Evolutionary conservation across 2,329 filamentous ascomycete species (phyloP).

Genomic region (Ophiostoma sp.): DNA sequence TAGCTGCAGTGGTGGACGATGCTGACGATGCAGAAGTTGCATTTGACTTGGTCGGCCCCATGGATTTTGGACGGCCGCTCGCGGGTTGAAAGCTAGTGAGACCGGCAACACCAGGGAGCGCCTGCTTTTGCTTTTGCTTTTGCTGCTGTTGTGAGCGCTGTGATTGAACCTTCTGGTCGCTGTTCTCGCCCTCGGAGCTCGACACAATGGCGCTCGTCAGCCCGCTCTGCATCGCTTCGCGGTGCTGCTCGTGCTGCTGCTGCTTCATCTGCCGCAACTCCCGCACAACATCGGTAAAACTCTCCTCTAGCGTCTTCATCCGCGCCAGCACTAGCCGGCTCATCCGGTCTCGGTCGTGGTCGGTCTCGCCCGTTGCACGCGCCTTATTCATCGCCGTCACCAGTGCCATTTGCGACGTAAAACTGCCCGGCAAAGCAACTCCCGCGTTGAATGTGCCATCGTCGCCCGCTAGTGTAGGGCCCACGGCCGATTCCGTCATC

Average conservation of each 20-base stretch:
- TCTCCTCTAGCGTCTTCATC: constrained; percentile 90
- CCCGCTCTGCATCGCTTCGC: constrained; percentile 32
- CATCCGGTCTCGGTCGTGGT: constrained; percentile 61
- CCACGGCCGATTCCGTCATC: constrained; percentile 46
- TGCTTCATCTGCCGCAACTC: constrained; percentile 65
- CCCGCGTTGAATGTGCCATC: constrained; percentile 40
- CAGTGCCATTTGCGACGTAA: constrained; percentile 75
- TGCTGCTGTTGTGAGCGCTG: constrained; percentile 23
- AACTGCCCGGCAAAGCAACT: constrained; percentile 60
- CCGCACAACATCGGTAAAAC: constrained; percentile 78
- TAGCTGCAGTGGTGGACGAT: constrained; percentile 23
- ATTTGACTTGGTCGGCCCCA: neutral
- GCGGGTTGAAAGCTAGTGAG: constrained; percentile 22
- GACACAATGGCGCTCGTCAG: constrained; percentile 35
- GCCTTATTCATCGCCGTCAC: constrained; percentile 52
- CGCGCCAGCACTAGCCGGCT: constrained; percentile 75
- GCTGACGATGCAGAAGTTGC: constrained; percentile 27
- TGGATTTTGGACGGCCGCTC: neutral
- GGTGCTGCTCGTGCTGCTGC: constrained; percentile 27
- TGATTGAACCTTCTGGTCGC: constrained; percentile 25
- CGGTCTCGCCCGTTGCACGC: constrained; percentile 36
- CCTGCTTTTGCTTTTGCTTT: neutral
- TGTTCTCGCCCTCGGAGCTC: constrained; percentile 46
- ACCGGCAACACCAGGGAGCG: neutral
- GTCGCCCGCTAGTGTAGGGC: constrained; percentile 40